These are phyloP conservation scores for Metarhizium brunneum DNA, from an alignment of 2,329 filamentous ascomycete genomes.

Conservation along the genomic window DNA sequence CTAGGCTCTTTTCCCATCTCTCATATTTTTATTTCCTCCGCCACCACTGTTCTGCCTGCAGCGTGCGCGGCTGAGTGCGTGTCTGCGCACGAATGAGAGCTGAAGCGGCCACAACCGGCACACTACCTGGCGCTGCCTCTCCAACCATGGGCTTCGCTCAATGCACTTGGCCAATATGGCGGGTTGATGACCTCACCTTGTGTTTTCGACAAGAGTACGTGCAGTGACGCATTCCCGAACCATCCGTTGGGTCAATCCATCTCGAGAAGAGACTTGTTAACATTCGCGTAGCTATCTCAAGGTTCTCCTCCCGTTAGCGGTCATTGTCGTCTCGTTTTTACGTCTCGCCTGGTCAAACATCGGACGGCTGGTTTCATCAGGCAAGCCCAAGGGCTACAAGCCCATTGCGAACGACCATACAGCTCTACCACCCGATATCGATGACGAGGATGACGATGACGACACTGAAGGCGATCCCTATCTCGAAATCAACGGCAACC, in stretches of 20 bases:
- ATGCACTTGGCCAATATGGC: conserved; percentile 52
- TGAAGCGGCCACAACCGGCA: neutral
- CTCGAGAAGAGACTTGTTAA: neutral
- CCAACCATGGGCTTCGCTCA: conserved; percentile 38
- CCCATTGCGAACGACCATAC: conserved; percentile 41
- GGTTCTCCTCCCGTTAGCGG: conserved; percentile 66
- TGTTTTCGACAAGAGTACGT: conserved; percentile 62
- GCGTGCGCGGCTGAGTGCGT: conserved; percentile 1
- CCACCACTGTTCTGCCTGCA: conserved; percentile 1
- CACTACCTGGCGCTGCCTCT: conserved; percentile 8
- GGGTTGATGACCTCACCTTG: conserved; percentile 51
- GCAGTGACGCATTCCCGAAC: conserved; percentile 2
- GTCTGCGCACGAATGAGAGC: neutral
- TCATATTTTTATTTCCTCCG: neutral
- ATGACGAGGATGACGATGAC: conserved; percentile 19
- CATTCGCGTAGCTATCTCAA: conserved; percentile 34
- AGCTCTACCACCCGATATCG: conserved; percentile 37
- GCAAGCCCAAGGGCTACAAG: conserved; percentile 45
- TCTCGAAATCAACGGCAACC: conserved; percentile 48
- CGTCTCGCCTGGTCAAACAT: conserved; percentile 52
- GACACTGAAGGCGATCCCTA: conserved; percentile 32
- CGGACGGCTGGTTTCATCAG: conserved; percentile 42
- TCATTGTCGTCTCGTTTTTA: conserved; percentile 61
- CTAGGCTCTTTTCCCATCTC: neutral
- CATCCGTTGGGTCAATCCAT: neutral